A percentile compares a stretch with the other conserved stretches of the same genome.
These are phyloP conservation scores for Penicillium lividum DNA, from an alignment of 495 filamentous ascomycete genomes.

Conservation along the genomic window DNA sequence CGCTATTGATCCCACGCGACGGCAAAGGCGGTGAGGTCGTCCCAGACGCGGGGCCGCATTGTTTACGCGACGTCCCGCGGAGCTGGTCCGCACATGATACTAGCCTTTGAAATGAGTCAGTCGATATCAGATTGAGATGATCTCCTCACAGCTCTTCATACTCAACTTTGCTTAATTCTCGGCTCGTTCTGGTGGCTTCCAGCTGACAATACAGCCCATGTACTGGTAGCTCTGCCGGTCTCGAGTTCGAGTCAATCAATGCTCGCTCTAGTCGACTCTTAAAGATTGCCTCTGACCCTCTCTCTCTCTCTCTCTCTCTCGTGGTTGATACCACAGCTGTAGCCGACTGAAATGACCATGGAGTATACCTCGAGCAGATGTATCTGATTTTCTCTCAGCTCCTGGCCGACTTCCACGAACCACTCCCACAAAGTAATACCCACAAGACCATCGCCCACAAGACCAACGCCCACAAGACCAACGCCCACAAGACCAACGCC, in stretches of 20 bases:
- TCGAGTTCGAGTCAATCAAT: not conserved
- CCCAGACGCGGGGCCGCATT: not conserved
- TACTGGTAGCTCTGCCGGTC: not conserved
- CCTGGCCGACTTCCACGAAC: not conserved
- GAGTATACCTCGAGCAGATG: not conserved
- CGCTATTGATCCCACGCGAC: not conserved
- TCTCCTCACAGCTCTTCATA: not conserved
- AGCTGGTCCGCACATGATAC: not conserved
- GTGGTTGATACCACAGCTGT: not conserved
- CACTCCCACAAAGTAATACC: no score
- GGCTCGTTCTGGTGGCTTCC: not conserved
- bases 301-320: not conserved
- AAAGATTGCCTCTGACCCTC: not conserved
- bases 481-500: no score
- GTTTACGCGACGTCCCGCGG: conserved; percentile 1
- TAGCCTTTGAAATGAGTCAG: not conserved
- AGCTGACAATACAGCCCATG: not conserved
- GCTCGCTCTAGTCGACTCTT: not conserved
- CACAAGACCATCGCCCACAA: no score
- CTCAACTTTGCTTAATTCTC: not conserved
- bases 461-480: no score
- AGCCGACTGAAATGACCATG: not conserved
- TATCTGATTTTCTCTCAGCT: not conserved
- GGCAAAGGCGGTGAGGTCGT: not conserved
- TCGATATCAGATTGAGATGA: not conserved